Base-by-base conservation (phyloP, 2,329 filamentous ascomycete genomes). In the Zalaria obscura region DNA sequence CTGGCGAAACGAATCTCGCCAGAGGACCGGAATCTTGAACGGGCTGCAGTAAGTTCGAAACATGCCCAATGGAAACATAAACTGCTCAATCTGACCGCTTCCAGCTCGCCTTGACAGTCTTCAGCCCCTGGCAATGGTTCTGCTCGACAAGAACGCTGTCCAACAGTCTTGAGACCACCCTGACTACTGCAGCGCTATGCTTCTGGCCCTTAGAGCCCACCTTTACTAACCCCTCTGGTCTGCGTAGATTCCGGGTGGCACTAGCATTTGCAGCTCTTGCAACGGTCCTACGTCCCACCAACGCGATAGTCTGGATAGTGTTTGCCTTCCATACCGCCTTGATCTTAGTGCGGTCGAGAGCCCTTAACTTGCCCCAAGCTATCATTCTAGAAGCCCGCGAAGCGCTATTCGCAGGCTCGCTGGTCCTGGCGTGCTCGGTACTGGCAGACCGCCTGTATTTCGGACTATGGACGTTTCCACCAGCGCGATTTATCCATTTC, bases 71-170 rank as follows among this genome's bases (percentile, higher is more conserved):
- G 18, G 18, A 26, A 18, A 29, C 33, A 29, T 10, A 31, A 2
- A 7, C 28, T 4, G 25, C 38, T 4, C 25, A 25, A 47, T 40
- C 48, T 39, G 41, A 35, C 39, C 26, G 38, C 31, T 18, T 35
- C 45, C 47, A 87, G 79, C 67, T 93, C 36, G 70, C 73, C 44
- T 71, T 91, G 62, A 79, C 78, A 3, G 60, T 83, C 35, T 66
- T 78, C 53, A 93, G 78, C 60, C 85, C 91, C 5, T 98, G 91
- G 87, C 86, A 95, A 59, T 96, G 85, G 84, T 96, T 91, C 62
- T 91, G 82, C 63, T 91, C 87, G 1, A 89, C 87, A 0, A 75
- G 91, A 37, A 94, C 91, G 1, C 81, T 98, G 55, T 95, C 89
- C 41, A 98, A 98, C 63, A 91, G 80, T 40, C 67, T 96, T 4